Conservation (phyloP, 306 rosid genomes). For the Fagus sylvatica region DNA sequence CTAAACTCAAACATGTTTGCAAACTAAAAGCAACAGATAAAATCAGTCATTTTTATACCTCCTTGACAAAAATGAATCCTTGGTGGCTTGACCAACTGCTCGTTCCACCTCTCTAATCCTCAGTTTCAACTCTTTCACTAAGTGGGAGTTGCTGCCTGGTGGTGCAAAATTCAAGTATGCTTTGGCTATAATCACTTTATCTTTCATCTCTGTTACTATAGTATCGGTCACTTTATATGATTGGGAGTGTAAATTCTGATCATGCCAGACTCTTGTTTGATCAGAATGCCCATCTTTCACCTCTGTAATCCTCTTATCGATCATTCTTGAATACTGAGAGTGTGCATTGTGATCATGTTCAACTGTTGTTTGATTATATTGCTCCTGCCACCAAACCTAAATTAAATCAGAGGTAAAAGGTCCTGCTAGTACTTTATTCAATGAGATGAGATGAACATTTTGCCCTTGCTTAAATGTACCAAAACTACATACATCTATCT, state of each 20-base stretch:
- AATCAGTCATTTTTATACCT: constrained; percentile 49
- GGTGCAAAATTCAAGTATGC: constrained; percentile 70
- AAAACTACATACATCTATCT: constrained; percentile 5
- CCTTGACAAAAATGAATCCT: constrained; percentile 70
- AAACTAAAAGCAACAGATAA: constrained; percentile 20
- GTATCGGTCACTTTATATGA: constrained; percentile 38
- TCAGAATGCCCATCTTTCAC: constrained; percentile 25
- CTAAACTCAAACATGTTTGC: constrained; percentile 1
- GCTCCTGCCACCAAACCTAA: constrained; percentile 44
- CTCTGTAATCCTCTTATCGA: constrained; percentile 35
- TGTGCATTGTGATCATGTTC: constrained; percentile 33
- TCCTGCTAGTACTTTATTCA: neutral
- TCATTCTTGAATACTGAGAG: constrained; percentile 29
- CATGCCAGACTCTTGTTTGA: constrained; percentile 30
- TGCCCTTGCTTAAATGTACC: constrained; percentile 3
- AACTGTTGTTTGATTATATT: constrained; percentile 25
- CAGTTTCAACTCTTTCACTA: constrained; percentile 78
- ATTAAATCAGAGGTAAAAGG: constrained; percentile 9
- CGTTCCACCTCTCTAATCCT: constrained; percentile 77
- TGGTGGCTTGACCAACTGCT: constrained; percentile 60
- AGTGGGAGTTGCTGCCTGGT: constrained; percentile 65
- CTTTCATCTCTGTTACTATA: constrained; percentile 71
- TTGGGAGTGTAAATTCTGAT: constrained; percentile 32
- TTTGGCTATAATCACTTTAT: constrained; percentile 84
- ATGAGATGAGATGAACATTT: constrained; percentile 7